Conservation (phyloP, 2,329 filamentous ascomycete genomes). For the Fusarium marasasianum region DNA sequence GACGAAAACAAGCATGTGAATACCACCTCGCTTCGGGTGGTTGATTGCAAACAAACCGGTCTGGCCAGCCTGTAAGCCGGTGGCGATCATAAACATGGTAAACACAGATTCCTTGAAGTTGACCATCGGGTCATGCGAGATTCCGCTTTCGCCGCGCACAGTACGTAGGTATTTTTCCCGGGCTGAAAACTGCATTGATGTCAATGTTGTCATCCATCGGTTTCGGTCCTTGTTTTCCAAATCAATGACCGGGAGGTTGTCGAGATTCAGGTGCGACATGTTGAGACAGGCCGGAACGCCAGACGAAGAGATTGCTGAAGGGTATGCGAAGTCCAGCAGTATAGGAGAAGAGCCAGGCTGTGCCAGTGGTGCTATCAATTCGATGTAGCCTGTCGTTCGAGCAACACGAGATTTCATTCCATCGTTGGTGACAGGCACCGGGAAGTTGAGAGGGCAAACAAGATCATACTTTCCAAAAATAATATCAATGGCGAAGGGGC, state of each 20-base stretch:
- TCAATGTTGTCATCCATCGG: conserved; percentile 52
- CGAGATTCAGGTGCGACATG: conserved; percentile 55
- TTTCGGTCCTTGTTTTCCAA: conserved; percentile 47
- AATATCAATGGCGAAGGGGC: conserved; percentile 54
- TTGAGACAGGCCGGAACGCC: conserved; percentile 51
- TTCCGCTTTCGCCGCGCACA: conserved; percentile 26
- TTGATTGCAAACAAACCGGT: conserved; percentile 56
- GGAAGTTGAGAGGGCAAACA: conserved; percentile 51
- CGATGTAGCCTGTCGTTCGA: conserved; percentile 55
- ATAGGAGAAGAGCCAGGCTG: conserved; percentile 33
- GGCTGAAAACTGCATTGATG: conserved; percentile 53
- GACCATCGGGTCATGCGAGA: conserved; percentile 47
- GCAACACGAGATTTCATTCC: conserved; percentile 53
- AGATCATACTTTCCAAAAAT: conserved; percentile 48
- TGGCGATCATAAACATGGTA: conserved; percentile 56
- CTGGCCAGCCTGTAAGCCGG: conserved; percentile 56
- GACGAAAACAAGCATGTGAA: conserved; percentile 54
- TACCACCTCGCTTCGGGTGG: conserved; percentile 48
- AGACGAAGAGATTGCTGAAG: conserved; percentile 41
- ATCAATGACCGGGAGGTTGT: conserved; percentile 55
- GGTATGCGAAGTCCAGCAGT: conserved; percentile 51
- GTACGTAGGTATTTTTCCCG: conserved; percentile 53
- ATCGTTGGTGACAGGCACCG: conserved; percentile 50
- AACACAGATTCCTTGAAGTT: conserved; percentile 61
- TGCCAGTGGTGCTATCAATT: conserved; percentile 52